Evolutionary conservation across 164 flowering plant species (phyloP), one percentile per base, ranked within the genome.

Genomic region (Chloranthus sessilifolius): DNA sequence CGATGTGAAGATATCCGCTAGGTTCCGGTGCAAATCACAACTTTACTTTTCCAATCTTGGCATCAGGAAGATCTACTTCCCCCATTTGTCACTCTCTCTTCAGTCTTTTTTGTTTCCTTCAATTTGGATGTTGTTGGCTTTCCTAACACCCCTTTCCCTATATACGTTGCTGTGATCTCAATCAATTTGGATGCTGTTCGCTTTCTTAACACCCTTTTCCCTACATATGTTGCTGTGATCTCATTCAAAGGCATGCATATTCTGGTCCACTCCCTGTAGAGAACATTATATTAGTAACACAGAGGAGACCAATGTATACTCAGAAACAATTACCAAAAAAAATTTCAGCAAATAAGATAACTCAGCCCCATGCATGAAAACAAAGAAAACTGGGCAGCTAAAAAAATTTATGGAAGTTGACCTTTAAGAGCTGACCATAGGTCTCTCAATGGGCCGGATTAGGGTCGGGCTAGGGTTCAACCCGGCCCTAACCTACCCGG

Each of bases 11-110:
- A 75, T 70, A 94, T 20, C 99, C 97, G 57, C 99, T 94, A 24
- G 99, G 97, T 53, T 94, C 99, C 22, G 99, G 96, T 3, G 99
- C 99, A 77, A 94, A 94, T 19, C 96, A 74, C 52, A 94, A 53
- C 19, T 82, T 56, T 14, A 94, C 97, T 40, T 85, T 78, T 50
- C 97, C 97, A 55, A 79, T 39, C 65, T 82, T 85, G 38, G 97
- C 99, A 62, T 70, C 71, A 2, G 97, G 99, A 52, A 94, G 95
- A 66, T 86, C 95, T n/a, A 94, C 69, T 63, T 84, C 95, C 80
- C 50, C 60, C 70, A 49, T 58, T 58, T 9, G 53, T 61, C 2
- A 24, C 46, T 29, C 40, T 44, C 26, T 23, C 49, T 5, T 31
- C 50, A 21, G 31, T 70, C 55, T 59, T 65, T n/a, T 69, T 82